A percentile compares a stretch with the other conserved stretches of the same genome.
phyloP scores from a whole-genome alignment of 495 filamentous ascomycete species.

The Penicillium argentinense region DNA sequence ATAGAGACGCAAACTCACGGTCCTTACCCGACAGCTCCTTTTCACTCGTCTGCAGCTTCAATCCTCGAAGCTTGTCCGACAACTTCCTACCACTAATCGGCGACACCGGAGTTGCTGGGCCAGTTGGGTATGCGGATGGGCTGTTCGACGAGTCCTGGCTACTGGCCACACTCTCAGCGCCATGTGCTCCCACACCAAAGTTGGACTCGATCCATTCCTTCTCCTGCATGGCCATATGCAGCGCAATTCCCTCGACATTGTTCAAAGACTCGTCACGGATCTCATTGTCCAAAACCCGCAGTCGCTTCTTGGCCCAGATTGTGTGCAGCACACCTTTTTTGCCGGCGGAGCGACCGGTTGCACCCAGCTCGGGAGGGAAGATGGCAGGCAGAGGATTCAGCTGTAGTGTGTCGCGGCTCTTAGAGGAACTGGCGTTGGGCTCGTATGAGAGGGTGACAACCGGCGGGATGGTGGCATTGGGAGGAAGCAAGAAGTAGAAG shows the following conservation, averaged over 20 bases:
- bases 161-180: conserved; percentile 9
- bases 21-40: conserved; percentile 52
- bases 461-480: conserved; percentile 63
- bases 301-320: conserved; percentile 75
- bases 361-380: conserved; percentile 69
- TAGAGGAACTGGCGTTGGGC: conserved; percentile 10
- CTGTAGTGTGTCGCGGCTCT: conserved; percentile 33
- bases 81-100: conserved; percentile 61
- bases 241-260: conserved; percentile 74
- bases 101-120: conserved; percentile 55
- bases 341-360: conserved; percentile 61
- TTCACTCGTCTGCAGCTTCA: conserved; percentile 72
- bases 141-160: conserved; percentile 17
- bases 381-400: conserved; percentile 80
- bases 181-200: conserved; percentile 58
- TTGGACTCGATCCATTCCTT: conserved; percentile 78
- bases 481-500: conserved; percentile 72
- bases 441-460: conserved; percentile 62
- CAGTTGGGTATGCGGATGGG: conserved; percentile 4
- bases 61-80: conserved; percentile 71
- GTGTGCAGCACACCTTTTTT: conserved; percentile 80
- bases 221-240: conserved; percentile 78
- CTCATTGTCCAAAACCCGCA: conserved; percentile 70
- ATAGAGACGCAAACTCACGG: conserved; percentile 46
- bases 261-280: conserved; percentile 60